Conservation (phyloP, 2,329 filamentous ascomycete genomes). For the Pestalotiopsis sp. region DNA sequence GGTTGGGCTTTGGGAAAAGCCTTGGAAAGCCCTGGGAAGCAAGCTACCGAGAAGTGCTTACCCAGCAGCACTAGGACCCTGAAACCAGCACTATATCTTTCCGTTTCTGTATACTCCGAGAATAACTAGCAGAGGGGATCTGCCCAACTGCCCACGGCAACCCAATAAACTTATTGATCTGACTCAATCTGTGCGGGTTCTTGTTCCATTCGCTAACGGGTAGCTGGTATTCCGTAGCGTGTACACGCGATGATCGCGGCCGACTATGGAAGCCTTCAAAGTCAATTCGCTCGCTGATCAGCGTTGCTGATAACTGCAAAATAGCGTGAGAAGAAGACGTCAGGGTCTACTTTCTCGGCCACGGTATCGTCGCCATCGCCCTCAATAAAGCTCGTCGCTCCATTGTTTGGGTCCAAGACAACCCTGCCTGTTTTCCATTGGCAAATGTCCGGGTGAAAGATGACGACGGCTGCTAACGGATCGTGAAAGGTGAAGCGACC, state of each 20-base stretch:
- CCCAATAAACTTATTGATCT: not conserved
- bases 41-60: not conserved
- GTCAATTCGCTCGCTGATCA: not conserved
- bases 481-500: conserved; percentile 14
- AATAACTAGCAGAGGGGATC: not conserved
- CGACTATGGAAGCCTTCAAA: not conserved
- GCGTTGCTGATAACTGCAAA: conserved; percentile 9
- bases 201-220: not conserved
- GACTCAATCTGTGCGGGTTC: not conserved
- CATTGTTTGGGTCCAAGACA: not conserved
- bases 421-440: conserved; percentile 11
- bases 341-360: conserved; percentile 9
- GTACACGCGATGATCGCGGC: not conserved
- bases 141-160: not conserved
- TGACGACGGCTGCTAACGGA: conserved; percentile 13
- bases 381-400: conserved; percentile 4
- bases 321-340: conserved; percentile 12
- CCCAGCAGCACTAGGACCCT: not conserved
- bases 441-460: conserved; percentile 14
- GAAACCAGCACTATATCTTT: not conserved
- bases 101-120: not conserved
- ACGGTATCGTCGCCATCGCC: conserved; percentile 4
- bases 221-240: not conserved
- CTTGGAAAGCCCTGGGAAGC: not conserved
- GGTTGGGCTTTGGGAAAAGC: not conserved